These are phyloP conservation scores for Metarhizium anisopliae DNA, from an alignment of 2,329 filamentous ascomycete species.

Conservation along the genomic window DNA sequence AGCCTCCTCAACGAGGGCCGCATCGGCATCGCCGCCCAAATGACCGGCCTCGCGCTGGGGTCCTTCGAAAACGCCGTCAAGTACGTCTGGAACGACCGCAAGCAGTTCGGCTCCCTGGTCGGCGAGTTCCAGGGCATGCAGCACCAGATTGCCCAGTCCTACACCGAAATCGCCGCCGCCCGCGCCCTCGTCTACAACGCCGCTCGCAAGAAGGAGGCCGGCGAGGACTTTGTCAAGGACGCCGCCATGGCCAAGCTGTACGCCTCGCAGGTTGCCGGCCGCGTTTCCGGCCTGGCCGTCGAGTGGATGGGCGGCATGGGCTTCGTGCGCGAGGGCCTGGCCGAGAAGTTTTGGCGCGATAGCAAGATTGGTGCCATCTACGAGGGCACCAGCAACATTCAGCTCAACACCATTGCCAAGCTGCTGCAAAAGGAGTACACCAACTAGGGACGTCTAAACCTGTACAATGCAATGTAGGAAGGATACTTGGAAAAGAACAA, in stretches of 20 bases:
- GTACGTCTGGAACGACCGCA: slow-evolving; percentile 97
- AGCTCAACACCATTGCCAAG: slow-evolving; percentile 59
- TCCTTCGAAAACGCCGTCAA: slow-evolving; percentile 88
- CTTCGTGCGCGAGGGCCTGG: slow-evolving; percentile 90
- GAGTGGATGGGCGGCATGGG: slow-evolving; percentile 99
- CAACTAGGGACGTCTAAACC: slow-evolving; percentile 12
- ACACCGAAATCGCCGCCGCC: slow-evolving; percentile 86
- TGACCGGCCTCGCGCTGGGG: slow-evolving; percentile 92
- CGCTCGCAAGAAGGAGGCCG: slow-evolving; percentile 94
- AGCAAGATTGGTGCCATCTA: slow-evolving; percentile 99
- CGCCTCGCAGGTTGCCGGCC: slow-evolving; percentile 83
- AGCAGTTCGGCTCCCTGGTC: slow-evolving; percentile 88
- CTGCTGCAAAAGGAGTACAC: slow-evolving; percentile 54
- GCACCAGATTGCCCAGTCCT: slow-evolving; percentile 94
- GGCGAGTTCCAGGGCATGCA: slow-evolving; percentile 99
- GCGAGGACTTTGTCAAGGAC: slow-evolving; percentile 88
- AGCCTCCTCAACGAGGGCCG: slow-evolving; percentile 88
- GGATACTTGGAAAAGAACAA: background rate
- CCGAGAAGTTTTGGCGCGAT: slow-evolving; percentile 96
- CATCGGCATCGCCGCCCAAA: slow-evolving; percentile 96
- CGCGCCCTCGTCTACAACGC: slow-evolving; percentile 93
- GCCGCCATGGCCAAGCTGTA: slow-evolving; percentile 98
- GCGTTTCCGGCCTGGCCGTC: slow-evolving; percentile 75
- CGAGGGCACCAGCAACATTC: slow-evolving; percentile 78
- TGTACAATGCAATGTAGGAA: background rate